Percentiles rank a stretch among this genome's conserved stretches.
phyloP scores from a whole-genome alignment of 1,284 basidiomycete species.

The Pseudozyma hubeiensis region DNA sequence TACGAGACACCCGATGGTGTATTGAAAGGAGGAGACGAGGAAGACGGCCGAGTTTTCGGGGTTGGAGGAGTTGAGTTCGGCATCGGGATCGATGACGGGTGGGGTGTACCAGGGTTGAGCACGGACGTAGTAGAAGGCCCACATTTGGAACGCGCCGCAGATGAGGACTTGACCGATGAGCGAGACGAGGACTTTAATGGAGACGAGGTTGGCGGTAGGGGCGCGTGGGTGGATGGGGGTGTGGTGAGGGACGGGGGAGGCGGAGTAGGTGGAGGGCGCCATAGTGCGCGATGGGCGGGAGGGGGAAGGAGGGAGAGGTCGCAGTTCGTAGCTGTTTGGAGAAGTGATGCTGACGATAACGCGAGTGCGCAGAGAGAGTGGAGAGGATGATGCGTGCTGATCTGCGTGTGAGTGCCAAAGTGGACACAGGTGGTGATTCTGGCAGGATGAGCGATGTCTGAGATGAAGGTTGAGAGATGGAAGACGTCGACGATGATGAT shows the following conservation, averaged over 20 bases:
- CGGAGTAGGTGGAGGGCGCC: constrained; percentile 19
- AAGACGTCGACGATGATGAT: neutral
- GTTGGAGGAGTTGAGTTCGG: constrained; percentile 88
- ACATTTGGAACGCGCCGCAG: constrained; percentile 83
- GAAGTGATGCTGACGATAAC: constrained; percentile 17
- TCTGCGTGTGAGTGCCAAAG: neutral
- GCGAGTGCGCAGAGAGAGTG: neutral
- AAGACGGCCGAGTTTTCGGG: constrained; percentile 94
- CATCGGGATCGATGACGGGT: constrained; percentile 74
- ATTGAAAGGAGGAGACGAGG: constrained; percentile 96
- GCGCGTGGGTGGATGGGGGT: constrained; percentile 80
- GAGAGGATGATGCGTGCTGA: too few species aligned
- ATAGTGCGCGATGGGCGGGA: neutral
- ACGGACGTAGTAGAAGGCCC: constrained; percentile 90
- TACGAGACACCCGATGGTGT: constrained; percentile 93
- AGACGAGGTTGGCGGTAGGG: constrained; percentile 95
- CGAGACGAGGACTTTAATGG: constrained; percentile 92
- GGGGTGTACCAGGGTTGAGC: constrained; percentile 82
- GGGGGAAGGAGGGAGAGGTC: constrained; percentile 19
- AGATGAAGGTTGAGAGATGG: neutral
- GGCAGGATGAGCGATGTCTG: neutral
- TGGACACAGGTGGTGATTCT: neutral
- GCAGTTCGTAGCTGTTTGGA: constrained; percentile 18
- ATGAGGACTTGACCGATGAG: constrained; percentile 93
- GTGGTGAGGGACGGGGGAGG: constrained; percentile 57